Percentiles rank a stretch among this genome's conserved stretches.
These are phyloP conservation scores for Kingdonia uniflora DNA, from an alignment of 164 flowering plant genomes.

Conservation along the genomic window DNA sequence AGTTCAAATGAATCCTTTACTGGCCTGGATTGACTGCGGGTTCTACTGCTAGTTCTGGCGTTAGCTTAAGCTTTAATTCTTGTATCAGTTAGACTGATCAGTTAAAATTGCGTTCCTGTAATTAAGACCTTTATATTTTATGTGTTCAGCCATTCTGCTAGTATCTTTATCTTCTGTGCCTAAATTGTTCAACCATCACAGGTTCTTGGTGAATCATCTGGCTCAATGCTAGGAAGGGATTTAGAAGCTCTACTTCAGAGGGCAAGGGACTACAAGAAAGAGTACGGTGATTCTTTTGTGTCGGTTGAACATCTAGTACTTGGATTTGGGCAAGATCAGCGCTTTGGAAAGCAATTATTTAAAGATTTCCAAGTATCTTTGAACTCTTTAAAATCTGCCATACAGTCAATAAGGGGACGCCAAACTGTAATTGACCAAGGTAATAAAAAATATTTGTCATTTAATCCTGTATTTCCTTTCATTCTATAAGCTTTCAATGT, in stretches of 20 bases:
- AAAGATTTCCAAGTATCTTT: conserved; percentile 68
- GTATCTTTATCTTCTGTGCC: no score
- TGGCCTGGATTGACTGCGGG: no score
- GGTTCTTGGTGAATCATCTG: conserved; percentile 84
- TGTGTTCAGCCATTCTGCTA: no score
- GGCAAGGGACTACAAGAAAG: conserved; percentile 78
- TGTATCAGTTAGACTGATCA: no score
- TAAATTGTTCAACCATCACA: conserved; percentile 10
- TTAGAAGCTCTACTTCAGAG: conserved; percentile 77
- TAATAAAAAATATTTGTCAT: conserved; percentile 10
- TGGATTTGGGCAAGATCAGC: conserved; percentile 59
- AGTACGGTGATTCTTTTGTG: conserved; percentile 79
- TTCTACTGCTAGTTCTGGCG: no score
- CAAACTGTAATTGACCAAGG: conserved; percentile 95
- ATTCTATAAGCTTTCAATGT: neutral
- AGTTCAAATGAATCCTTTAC: no score
- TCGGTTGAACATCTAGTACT: conserved; percentile 96
- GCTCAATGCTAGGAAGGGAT: conserved; percentile 92
- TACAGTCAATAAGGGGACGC: conserved; percentile 75
- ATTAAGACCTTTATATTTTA: no score
- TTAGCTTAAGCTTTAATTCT: no score
- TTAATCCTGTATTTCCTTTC: neutral
- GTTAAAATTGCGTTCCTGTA: no score
- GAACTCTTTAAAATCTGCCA: conserved; percentile 48
- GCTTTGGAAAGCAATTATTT: conserved; percentile 87